These are phyloP conservation scores for Protomyces inundatus DNA, from an alignment of 1,139 yeast species.

Conservation along the genomic window DNA sequence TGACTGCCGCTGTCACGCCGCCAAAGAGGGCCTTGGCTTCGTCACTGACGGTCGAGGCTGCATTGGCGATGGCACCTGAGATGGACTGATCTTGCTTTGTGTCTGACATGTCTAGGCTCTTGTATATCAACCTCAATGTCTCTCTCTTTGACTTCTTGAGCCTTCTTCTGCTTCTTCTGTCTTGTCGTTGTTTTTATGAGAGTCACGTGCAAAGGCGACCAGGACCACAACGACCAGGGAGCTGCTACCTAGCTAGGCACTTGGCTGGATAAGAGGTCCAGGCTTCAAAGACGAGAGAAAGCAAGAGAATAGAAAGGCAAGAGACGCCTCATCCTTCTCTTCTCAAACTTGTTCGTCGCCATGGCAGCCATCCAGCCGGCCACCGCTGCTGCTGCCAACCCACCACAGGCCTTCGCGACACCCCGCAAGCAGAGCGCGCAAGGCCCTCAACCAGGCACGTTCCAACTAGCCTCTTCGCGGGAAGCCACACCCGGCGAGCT, in stretches of 20 bases:
- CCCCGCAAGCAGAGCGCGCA: neutral
- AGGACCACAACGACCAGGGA: too few relatives aligned
- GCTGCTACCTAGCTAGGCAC: too few relatives aligned
- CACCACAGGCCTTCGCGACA: neutral
- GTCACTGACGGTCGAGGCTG: slow-evolving; percentile 18
- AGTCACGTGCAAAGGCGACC: too few relatives aligned
- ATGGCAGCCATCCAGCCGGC: too few relatives aligned
- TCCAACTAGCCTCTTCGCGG: neutral
- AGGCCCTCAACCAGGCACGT: neutral
- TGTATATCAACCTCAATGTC: neutral
- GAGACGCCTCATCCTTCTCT: too few relatives aligned
- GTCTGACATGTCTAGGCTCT: slow-evolving; percentile 15
- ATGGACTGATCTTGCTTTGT: slow-evolving; percentile 13
- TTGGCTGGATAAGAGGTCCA: too few relatives aligned
- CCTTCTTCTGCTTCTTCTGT: too few relatives aligned
- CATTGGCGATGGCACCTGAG: slow-evolving; percentile 22
- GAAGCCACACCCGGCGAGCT: neutral
- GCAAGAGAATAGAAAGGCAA: too few relatives aligned
- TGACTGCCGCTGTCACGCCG: slow-evolving; percentile 15
- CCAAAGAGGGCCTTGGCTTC: slow-evolving; percentile 24
- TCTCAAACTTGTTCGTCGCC: too few relatives aligned
- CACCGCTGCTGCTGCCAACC: neutral
- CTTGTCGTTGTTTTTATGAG: too few relatives aligned
- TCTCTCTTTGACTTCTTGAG: too few relatives aligned
- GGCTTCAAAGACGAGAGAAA: too few relatives aligned